These are phyloP conservation scores for Ustilago shanxiensis DNA, from an alignment of 1,284 basidiomycete genomes.

Conservation along the genomic window DNA sequence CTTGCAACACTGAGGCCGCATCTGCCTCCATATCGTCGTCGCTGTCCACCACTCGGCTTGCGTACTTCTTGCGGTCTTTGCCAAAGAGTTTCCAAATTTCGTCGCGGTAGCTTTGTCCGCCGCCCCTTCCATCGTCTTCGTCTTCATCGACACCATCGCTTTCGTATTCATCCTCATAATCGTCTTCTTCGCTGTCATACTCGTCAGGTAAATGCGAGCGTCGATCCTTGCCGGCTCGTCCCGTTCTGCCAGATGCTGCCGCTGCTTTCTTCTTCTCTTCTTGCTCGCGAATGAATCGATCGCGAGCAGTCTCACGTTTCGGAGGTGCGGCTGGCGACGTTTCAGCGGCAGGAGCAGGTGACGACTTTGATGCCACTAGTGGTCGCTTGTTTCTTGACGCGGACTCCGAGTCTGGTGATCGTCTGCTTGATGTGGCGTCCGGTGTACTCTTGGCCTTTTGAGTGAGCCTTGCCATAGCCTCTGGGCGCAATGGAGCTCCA, in stretches of 20 bases:
- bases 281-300: constrained; percentile 62
- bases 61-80: constrained; percentile 58
- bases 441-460: constrained; percentile 25
- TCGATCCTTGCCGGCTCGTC: constrained; percentile 3
- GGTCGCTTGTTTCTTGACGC: constrained; percentile 13
- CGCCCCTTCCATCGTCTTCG: constrained; percentile 26
- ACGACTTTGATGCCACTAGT: constrained; percentile 6
- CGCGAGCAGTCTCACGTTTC: constrained; percentile 52
- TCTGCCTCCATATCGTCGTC: constrained; percentile 69
- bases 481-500: constrained; percentile 44
- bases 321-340: constrained; percentile 25
- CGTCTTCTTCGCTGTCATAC: constrained; percentile 45
- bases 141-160: constrained; percentile 41
- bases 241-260: constrained; percentile 4
- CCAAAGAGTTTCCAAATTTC: constrained; percentile 67
- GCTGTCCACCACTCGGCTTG: constrained; percentile 56
- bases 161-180: constrained; percentile 41
- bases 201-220: constrained; percentile 21
- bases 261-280: constrained; percentile 51
- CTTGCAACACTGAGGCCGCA: constrained; percentile 55
- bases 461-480: constrained; percentile 34
- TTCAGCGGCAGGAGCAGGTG: constrained; percentile 12
- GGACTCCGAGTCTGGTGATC: constrained; percentile 27
- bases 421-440: neutral
- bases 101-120: constrained; percentile 40